Percentiles rank a stretch among this genome's conserved stretches.
These are phyloP conservation scores for Scytalidium lignicola DNA, from an alignment of 2,329 filamentous ascomycete species.

Conservation along the genomic window DNA sequence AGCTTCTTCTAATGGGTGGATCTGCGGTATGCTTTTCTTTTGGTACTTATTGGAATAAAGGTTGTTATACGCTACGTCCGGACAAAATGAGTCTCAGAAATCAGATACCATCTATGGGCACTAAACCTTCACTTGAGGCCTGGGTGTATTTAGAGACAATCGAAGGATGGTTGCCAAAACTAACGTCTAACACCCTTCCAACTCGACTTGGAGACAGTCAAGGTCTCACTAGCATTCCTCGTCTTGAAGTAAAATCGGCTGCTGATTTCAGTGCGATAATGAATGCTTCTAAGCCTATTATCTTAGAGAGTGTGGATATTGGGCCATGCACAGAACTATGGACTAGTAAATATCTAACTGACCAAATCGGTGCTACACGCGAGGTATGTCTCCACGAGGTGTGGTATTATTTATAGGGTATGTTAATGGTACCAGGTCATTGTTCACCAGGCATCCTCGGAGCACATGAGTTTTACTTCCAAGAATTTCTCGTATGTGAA, in stretches of 20 bases:
- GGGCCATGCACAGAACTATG: constrained; percentile 64
- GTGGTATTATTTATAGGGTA: not conserved
- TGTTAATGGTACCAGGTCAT: constrained; percentile 48
- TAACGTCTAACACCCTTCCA: not conserved
- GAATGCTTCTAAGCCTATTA: constrained; percentile 50
- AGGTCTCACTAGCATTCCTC: constrained; percentile 37
- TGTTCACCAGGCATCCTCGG: constrained; percentile 62
- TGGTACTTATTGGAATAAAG: constrained; percentile 76
- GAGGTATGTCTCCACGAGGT: constrained; percentile 40
- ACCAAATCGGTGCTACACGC: constrained; percentile 54
- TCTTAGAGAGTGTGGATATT: constrained; percentile 62
- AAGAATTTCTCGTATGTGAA: constrained; percentile 81
- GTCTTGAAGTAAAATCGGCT: constrained; percentile 44
- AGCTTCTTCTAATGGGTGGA: constrained; percentile 65
- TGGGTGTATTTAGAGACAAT: constrained; percentile 21
- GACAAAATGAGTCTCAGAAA: not conserved
- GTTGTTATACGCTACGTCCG: constrained; percentile 25
- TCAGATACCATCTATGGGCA: not conserved
- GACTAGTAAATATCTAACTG: constrained; percentile 63
- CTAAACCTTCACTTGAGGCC: not conserved
- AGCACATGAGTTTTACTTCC: constrained; percentile 71
- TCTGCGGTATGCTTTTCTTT: constrained; percentile 89
- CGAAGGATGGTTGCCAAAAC: constrained; percentile 2
- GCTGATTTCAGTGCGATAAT: constrained; percentile 58
- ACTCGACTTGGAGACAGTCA: not conserved